Evolutionary conservation across 208 protist species (phyloP), one percentile per base, ranked within the genome.

Genomic region (Acanthamoeba healyi): DNA sequence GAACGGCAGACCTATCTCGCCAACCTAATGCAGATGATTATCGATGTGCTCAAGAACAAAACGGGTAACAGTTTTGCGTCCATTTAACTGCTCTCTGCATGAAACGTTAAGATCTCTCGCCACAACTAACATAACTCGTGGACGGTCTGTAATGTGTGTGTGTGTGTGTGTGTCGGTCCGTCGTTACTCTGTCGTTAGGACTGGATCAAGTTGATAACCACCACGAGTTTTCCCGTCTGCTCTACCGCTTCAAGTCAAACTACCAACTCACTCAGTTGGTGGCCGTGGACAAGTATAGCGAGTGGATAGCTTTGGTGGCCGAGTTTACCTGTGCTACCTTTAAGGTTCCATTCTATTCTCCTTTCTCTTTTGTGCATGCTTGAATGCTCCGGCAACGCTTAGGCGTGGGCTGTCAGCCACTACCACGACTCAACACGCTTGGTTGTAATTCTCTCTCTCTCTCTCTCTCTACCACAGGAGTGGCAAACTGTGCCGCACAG

Each of bases 211-310:
- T 93, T 36, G 94, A 96, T 22, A 98, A 97, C 84, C 97, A 98
- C 90, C 95, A 98, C 58, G 95, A 97, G 65, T 97, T 98, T 51
- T 98, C 96, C 67, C 91, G 96, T 42, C 72, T 97, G 44, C 82
- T 98, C 2, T 91, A 95, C 29, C 51, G 97, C 42, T 88, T 98
- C 1, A 98, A 98, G 89, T 84, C 96, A n/a, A 98, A 98, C 74
- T 98, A 97, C 86, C 95, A 97, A 92, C 89, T 98, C 7, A 94
- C 92, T 34, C 94, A 97, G 74, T 77, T 98, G 42, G 91, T 97
- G 0, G 14, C 54, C 0, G 86, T 92, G 17, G 81, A 81, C 17
- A 44, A 40, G 56, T 98, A 98, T 86, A 7, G 0, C 29, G 94
- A 97, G 32, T 98, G 96, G 96, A 96, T 98, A 54, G 6, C 56